phyloP scores from a whole-genome alignment of 495 filamentous ascomycete species.

The Trichoderma parareesei region DNA sequence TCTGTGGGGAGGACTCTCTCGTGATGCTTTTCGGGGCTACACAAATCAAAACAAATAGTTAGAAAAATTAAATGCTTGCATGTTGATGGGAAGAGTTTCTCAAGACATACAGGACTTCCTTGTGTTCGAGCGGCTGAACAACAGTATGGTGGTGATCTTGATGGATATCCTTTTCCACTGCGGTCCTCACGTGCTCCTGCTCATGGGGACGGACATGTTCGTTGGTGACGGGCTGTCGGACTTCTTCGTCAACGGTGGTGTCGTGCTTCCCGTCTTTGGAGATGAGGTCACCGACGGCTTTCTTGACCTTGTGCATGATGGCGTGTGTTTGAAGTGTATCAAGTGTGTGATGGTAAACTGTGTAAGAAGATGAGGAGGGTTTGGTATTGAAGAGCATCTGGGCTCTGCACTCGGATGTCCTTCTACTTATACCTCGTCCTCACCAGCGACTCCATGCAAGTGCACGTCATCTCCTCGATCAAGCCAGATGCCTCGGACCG shows the following conservation, averaged over 20 bases:
- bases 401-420: no score
- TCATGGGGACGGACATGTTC: constrained; percentile 44
- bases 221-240: constrained; percentile 50
- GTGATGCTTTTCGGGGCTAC: constrained; percentile 36
- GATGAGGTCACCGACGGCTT: constrained; percentile 44
- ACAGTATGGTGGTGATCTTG: constrained; percentile 52
- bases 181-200: constrained; percentile 48
- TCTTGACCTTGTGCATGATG: constrained; percentile 52
- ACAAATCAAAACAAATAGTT: no score
- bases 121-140: constrained; percentile 43
- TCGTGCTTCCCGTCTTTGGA: constrained; percentile 49
- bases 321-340: constrained; percentile 15
- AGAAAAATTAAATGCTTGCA: not conserved
- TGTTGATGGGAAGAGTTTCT: not conserved
- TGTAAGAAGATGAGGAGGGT: not conserved
- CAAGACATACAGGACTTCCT: constrained; percentile 25
- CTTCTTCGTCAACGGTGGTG: constrained; percentile 53
- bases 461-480: no score
- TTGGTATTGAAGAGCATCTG: no score
- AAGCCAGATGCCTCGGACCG: no score
- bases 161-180: constrained; percentile 54
- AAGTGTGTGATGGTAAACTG: constrained; percentile 14
- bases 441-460: no score
- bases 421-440: no score
- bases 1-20: constrained; percentile 45